A percentile compares a stretch with the other conserved stretches of the same genome.
Conservation (phyloP, 305 asterid genomes). For the Salvia sclarea region DNA sequence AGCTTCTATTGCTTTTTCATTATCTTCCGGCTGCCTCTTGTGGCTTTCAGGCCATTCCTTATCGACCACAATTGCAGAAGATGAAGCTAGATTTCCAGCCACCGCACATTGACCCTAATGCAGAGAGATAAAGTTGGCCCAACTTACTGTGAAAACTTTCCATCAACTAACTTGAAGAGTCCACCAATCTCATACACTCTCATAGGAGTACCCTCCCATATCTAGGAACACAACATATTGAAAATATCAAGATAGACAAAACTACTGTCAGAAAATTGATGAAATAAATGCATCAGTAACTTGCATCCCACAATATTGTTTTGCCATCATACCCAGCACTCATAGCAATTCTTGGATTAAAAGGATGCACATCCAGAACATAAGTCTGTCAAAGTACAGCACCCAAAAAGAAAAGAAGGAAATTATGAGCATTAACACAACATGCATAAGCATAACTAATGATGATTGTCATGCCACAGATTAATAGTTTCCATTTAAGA, state of each 20-base stretch:
- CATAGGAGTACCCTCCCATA: slow-evolving; percentile 96
- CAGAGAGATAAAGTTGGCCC: slow-evolving; percentile 20
- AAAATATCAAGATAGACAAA: slow-evolving; percentile 34
- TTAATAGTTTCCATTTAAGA: not conserved
- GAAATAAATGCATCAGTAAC: slow-evolving; percentile 42
- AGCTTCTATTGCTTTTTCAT: slow-evolving; percentile 38
- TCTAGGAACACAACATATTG: slow-evolving; percentile 51
- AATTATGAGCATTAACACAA: slow-evolving; percentile 16
- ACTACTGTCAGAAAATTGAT: slow-evolving; percentile 20
- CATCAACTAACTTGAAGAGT: slow-evolving; percentile 88
- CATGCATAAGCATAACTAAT: slow-evolving; percentile 3
- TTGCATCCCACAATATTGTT: slow-evolving; percentile 99
- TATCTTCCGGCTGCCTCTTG: slow-evolving; percentile 34
- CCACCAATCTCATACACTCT: slow-evolving; percentile 87
- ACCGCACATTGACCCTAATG: slow-evolving; percentile 32
- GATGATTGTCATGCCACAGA: not conserved
- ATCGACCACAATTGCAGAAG: slow-evolving; percentile 44
- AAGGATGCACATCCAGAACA: slow-evolving; percentile 97
- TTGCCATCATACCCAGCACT: slow-evolving; percentile 99
- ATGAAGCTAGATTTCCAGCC: slow-evolving; percentile 41
- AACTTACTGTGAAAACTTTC: slow-evolving; percentile 98
- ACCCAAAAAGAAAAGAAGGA: slow-evolving; percentile 27
- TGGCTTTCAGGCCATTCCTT: slow-evolving; percentile 39
- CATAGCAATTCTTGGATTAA: slow-evolving; percentile 98
- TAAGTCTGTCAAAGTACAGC: slow-evolving; percentile 50